Base-by-base conservation (phyloP, 2,329 filamentous ascomycete species). In the Alternaria metachromatica region DNA sequence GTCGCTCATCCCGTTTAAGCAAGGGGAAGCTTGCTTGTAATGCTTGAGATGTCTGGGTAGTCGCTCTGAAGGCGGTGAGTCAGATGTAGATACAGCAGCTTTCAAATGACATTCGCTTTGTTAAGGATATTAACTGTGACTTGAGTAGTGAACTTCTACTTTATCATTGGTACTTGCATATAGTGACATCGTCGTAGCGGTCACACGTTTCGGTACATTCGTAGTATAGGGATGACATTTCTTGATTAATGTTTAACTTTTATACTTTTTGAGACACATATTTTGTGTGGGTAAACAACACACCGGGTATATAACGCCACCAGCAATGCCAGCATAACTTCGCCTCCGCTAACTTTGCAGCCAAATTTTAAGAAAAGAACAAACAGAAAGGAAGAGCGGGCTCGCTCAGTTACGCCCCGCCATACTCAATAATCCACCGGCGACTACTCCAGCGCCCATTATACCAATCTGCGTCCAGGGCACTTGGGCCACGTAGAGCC, bases 1-100 rank as follows among this genome's bases (percentile, higher is more conserved):
- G 51, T 74, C n/a, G 66, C 70, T 18, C 55, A 67, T 15, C 59
- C 62, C 0, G 46, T 62, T 13, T 66, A 64, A 44, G 51, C 23
- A 18, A 23, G 33, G 23, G 12, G 21, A 41, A 6, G 25, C 8
- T 13, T 26, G 12, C 10, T 11, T 13, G 1, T 15, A 20, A 23
- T 12, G 26, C 13, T 25, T 28, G 28, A 6, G n/a, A 33, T 44
- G 26, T 2, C 10, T 54, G 10, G 6, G 3, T n/a, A 8, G 13
- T 53, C 49, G 15, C 13, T 3, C 21, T 41, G 13, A 9, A 20
- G 13, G 33, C 28, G 20, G 13, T 51, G 37, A 2, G 20, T 41
- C 20, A 25, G 20, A 8, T 23, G 9, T 25, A 25, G 21, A 23
- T 53, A 10, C 49, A 41, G 5, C 8, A 23, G 37, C 49, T 23